Evolutionary conservation across 331 rosid species (phyloP).

Genomic region (Prunus yedoensis): DNA sequence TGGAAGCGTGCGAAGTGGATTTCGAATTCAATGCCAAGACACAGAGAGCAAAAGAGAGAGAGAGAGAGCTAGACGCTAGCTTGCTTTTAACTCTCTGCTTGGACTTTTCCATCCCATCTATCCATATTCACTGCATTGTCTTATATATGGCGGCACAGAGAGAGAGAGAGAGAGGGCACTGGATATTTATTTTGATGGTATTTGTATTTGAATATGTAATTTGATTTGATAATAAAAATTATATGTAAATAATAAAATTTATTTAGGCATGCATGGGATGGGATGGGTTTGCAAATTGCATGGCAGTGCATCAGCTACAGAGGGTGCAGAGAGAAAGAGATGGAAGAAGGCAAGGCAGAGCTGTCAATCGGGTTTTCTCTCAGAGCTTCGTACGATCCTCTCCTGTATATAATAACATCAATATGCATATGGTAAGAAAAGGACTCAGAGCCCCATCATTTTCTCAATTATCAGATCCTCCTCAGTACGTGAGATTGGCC

Average conservation of each 20-base stretch:
- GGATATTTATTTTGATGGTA: neutral
- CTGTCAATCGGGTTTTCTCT: conserved; percentile 33
- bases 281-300: too few relatives aligned
- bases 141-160: conserved; percentile 45
- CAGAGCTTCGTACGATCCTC: conserved; percentile 13
- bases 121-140: conserved; percentile 9
- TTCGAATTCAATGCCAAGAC: conserved; percentile 30
- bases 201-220: too few relatives aligned
- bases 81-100: conserved; percentile 22
- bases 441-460: conserved; percentile 67
- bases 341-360: conserved; percentile 22
- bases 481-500: neutral
- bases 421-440: neutral
- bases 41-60: too few relatives aligned
- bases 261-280: too few relatives aligned
- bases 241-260: too few relatives aligned
- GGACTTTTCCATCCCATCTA: conserved; percentile 30
- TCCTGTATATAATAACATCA: too few relatives aligned
- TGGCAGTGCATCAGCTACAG: neutral
- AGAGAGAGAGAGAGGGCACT: neutral
- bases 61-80: neutral
- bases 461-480: conserved; percentile 62
- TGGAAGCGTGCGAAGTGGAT: conserved; percentile 40
- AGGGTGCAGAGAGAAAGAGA: neutral
- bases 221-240: too few relatives aligned